These are phyloP conservation scores for Pichia terricola DNA, from an alignment of 1,139 yeast species.

Conservation along the genomic window DNA sequence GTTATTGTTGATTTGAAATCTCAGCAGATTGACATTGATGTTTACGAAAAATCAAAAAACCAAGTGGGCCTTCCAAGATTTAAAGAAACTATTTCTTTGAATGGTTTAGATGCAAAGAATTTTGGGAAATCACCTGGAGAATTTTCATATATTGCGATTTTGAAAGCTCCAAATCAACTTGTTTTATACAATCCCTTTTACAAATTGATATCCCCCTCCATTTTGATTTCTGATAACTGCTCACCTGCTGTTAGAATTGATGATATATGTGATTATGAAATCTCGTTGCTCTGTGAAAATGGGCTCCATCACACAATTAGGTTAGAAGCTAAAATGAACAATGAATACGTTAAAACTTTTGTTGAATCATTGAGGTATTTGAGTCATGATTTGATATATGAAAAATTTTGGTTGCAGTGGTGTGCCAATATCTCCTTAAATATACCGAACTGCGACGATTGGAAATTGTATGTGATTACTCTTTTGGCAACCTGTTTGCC, in stretches of 20 bases:
- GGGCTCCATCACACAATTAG: slow-evolving; percentile 28
- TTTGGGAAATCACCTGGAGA: slow-evolving; percentile 28
- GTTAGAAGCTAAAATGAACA: slow-evolving; percentile 39
- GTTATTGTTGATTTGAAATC: slow-evolving; percentile 31
- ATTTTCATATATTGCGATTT: slow-evolving; percentile 29
- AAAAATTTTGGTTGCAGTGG: slow-evolving; percentile 57
- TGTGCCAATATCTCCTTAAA: slow-evolving; percentile 42
- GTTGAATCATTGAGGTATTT: slow-evolving; percentile 43
- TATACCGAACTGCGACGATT: slow-evolving; percentile 31
- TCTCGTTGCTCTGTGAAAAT: slow-evolving; percentile 15
- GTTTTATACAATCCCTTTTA: slow-evolving; percentile 58
- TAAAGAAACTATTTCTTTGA: slow-evolving; percentile 29
- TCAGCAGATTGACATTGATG: slow-evolving; percentile 37
- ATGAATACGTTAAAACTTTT: slow-evolving; percentile 33
- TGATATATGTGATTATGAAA: slow-evolving; percentile 14
- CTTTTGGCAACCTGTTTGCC: slow-evolving; percentile 42
- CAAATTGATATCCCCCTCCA: slow-evolving; percentile 40
- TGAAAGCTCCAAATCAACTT: slow-evolving; percentile 29
- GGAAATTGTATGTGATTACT: slow-evolving; percentile 53
- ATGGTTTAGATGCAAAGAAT: slow-evolving; percentile 35
- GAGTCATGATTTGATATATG: slow-evolving; percentile 49
- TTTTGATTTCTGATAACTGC: slow-evolving; percentile 19
- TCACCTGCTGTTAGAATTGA: slow-evolving; percentile 14
- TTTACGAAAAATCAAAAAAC: slow-evolving; percentile 34
- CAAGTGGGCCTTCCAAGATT: slow-evolving; percentile 27